phyloP scores from a whole-genome alignment of 2,329 filamentous ascomycete genomes.

The Paecilomyces variotii region DNA sequence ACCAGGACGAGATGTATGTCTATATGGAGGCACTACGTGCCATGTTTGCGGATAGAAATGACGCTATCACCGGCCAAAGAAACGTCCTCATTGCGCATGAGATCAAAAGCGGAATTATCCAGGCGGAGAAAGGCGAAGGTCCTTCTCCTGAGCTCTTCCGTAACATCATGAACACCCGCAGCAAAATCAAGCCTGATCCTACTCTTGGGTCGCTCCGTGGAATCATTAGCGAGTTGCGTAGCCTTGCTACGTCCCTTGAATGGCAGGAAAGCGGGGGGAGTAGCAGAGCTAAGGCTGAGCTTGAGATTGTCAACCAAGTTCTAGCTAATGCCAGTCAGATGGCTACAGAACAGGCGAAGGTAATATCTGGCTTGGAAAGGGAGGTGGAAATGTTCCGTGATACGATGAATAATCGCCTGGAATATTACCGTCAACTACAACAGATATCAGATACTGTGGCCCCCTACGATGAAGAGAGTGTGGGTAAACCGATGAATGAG shows the following conservation, averaged over 20 bases:
- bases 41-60: slow-evolving; percentile 68
- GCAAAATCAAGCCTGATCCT: slow-evolving; percentile 36
- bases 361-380: slow-evolving; percentile 42
- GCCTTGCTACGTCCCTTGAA: slow-evolving; percentile 52
- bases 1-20: slow-evolving; percentile 81
- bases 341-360: slow-evolving; percentile 45
- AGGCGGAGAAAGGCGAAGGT: slow-evolving; percentile 57
- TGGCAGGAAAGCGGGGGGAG: slow-evolving; percentile 49
- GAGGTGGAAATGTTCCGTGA: slow-evolving; percentile 69
- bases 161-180: slow-evolving; percentile 39
- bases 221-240: slow-evolving; percentile 61
- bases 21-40: slow-evolving; percentile 74
- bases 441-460: slow-evolving; percentile 81
- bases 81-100: slow-evolving; percentile 71
- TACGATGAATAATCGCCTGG: slow-evolving; percentile 76
- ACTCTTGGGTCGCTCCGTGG: slow-evolving; percentile 60
- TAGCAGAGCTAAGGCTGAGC: slow-evolving; percentile 53
- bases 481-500: slow-evolving; percentile 50
- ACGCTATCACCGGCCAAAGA: slow-evolving; percentile 66
- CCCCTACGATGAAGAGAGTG: slow-evolving; percentile 57
- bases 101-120: slow-evolving; percentile 50
- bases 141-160: slow-evolving; percentile 61
- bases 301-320: slow-evolving; percentile 55
- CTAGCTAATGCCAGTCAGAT: slow-evolving; percentile 52
- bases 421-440: slow-evolving; percentile 87